Evolutionary conservation across 352 stramenopile genomes (phyloP), one percentile per base, ranked within the genome.

Genomic region (Phytophthora cryptogea): DNA sequence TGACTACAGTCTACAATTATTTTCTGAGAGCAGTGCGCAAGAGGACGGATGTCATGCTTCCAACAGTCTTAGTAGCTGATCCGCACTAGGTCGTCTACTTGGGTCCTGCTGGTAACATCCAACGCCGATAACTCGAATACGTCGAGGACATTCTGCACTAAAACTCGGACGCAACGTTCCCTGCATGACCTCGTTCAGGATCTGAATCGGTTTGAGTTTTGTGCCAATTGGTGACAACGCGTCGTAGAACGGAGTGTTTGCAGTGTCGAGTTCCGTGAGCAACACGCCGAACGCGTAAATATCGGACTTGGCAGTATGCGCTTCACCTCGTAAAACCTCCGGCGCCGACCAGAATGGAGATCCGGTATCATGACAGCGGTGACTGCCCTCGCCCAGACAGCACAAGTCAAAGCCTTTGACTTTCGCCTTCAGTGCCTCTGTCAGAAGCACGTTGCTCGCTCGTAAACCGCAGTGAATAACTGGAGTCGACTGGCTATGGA

Each of bases 381-480:
- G 54, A 45, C 61, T 74, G 23, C 63, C 50, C 7, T 70, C 58
- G 11, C 70, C 49, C 8, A 65, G 63, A 17, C 63, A 61, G 0
- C 62, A 80, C 16, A 59, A 62, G 39, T 72, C 64, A 58, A 84
- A 79, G 10, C 77, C 70, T 2, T 66, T 74, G 3, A 86, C 52
- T 48, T 86, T 82, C 3, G 70, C 33, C 4, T 63, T 56, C 16
- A 74, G 55, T 0, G 59, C 36, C 10, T 66, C 26, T 0, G 64
- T 70, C 2, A 83, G 52, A 28, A 76, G 50, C 20, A 82, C 65
- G 35, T 75, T 79, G 17, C 69, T 74, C 10, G 70, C 55, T 32
- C 59, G 41, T 33, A 78, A 39, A 45, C 93, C 86, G 35, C 88
- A 53, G 35, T 82, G 75, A 16, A 74, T 67, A 1, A 82, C 31